A percentile compares a stretch with the other conserved stretches of the same genome.
Evolutionary conservation across 495 filamentous ascomycete genomes (phyloP).

Genomic region (Penicillium malachiteum): DNA sequence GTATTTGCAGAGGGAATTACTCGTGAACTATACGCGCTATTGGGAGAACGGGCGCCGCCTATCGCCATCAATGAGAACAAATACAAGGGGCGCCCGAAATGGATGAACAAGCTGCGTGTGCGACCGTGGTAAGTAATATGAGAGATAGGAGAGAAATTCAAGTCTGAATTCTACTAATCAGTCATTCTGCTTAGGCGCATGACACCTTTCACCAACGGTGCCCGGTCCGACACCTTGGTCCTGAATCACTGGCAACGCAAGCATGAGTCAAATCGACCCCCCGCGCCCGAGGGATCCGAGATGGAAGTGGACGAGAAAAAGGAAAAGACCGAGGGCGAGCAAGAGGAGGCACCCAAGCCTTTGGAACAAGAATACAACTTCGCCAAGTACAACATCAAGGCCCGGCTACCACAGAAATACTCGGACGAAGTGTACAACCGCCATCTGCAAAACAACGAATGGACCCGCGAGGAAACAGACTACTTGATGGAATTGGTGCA

Average conservation of each 20-base stretch:
- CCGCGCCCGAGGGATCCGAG: slow-evolving; percentile 40
- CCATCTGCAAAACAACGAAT: slow-evolving; percentile 69
- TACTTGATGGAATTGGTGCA: slow-evolving; percentile 73
- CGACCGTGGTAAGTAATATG: slow-evolving; percentile 50
- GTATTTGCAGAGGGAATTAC: slow-evolving; percentile 67
- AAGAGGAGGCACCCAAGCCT: slow-evolving; percentile 32
- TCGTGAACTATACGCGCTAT: slow-evolving; percentile 63
- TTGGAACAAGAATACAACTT: slow-evolving; percentile 49
- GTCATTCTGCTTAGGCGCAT: slow-evolving; percentile 39
- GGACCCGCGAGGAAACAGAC: slow-evolving; percentile 91
- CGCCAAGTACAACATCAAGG: slow-evolving; percentile 80
- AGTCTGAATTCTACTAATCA: not conserved
- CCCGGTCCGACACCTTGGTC: slow-evolving; percentile 55
- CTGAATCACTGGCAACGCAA: slow-evolving; percentile 66
- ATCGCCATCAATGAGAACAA: slow-evolving; percentile 66
- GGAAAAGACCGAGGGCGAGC: slow-evolving; percentile 10
- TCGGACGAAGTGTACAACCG: slow-evolving; percentile 81
- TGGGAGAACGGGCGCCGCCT: slow-evolving; percentile 67
- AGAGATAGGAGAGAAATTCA: not conserved
- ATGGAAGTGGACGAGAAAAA: slow-evolving; percentile 40
- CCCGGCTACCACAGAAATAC: slow-evolving; percentile 68
- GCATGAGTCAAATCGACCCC: slow-evolving; percentile 37
- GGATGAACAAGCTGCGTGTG: slow-evolving; percentile 52
- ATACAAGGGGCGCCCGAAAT: slow-evolving; percentile 63
- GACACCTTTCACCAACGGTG: slow-evolving; percentile 58